Evolutionary conservation across 2,329 filamentous ascomycete species (phyloP), one percentile per base, ranked within the genome.

Genomic region (Phialocephala sp.): DNA sequence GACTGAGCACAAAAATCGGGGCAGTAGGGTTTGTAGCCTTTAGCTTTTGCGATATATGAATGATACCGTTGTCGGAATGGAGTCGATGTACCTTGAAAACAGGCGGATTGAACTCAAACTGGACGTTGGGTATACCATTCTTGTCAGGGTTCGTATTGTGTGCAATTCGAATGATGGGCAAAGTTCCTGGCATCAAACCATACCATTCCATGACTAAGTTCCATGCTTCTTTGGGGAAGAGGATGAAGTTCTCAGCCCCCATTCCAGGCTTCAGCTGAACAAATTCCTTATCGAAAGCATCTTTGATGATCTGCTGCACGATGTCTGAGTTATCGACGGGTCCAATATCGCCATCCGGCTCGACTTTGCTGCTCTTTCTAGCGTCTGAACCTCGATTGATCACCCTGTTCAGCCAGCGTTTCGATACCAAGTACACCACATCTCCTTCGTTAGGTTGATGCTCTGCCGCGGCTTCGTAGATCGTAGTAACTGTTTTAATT

Each of bases 241-340:
- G 81, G 72, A 92, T 87, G 72, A 92, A 94, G 62, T 93, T 87
- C 39, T 91, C 87, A n/a, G 83, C 80, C 55, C 89, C 83, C 55
- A 89, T 79, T 18, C 89, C 92, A 1, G 86, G 86, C 71, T 89
- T 91, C 54, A 98, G 83, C 2, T 91, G 89, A 37, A 94, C 86
- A 73, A 93, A 97, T 18, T 84, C 80, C 15, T 80, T 78, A 57
- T 80, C 81, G 20, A 77, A 76, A 11, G 82, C 79, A 65, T 87
- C 84, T 59, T 77, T 78, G 64, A 89, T 80, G 41, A 84, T 82
- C 68, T 89, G 84, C 66, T 89, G 81, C 60, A 94, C 87, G 66
- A 97, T 89, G 74, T 94, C 91, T 0, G 91, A 88, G 75, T 97
- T 97, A 81, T 97, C 93, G 37, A 98, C 86, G 0, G 92, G 91